Base-by-base conservation (phyloP, 768 basidiomycete species). In the Russula vinacea region DNA sequence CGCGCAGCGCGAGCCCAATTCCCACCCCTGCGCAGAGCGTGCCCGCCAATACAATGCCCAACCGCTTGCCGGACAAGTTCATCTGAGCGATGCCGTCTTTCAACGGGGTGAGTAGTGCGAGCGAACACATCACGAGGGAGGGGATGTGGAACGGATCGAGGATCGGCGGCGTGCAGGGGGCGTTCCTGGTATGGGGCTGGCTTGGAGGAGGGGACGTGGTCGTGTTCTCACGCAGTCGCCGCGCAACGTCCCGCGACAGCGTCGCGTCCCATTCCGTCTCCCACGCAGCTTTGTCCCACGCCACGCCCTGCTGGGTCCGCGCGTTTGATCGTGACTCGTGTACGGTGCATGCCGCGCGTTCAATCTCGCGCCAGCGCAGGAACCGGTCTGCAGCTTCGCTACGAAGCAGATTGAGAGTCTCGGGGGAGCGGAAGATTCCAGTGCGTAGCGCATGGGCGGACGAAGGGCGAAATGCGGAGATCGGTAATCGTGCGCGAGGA, bases 131-230 rank as follows among this genome's bases (percentile, higher is more conserved):
- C 8, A 89, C 16, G 35, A 89, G 73, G 6, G 86, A 87, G 1
- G 87, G 85, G 40, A 89, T 71, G 71, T 89, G 86, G 17, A 90
- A 73, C 1, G 88, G 88, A 66, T 89, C 88, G 63, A 86, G 80
- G 19, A 75, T 61, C 22, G 73, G 71, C n/a, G 71, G 58, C 6
- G 67, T 32, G 58, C 76, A 74, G 16, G 56, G 44, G 16, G 72
- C 62, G 67, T 68, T 32, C 70, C 68, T 59, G 44, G 68, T 32
- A 11, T 49, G 33, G 22, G 32, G 10, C 32, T 33, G 54, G 55
- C 40, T 58, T 54, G 45, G 54, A 39, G 40, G 19, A 32, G 29
- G 29, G 29, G 50, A 56, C 2, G 50, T 62, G 42, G 50, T 37
- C 22, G 70, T 73, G 57, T 76, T 76, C 51, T 82, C 77, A 35